Percentiles rank a stretch among this genome's conserved stretches.
phyloP scores from a whole-genome alignment of 2,329 filamentous ascomycete species.

The Fusarium clavum region DNA sequence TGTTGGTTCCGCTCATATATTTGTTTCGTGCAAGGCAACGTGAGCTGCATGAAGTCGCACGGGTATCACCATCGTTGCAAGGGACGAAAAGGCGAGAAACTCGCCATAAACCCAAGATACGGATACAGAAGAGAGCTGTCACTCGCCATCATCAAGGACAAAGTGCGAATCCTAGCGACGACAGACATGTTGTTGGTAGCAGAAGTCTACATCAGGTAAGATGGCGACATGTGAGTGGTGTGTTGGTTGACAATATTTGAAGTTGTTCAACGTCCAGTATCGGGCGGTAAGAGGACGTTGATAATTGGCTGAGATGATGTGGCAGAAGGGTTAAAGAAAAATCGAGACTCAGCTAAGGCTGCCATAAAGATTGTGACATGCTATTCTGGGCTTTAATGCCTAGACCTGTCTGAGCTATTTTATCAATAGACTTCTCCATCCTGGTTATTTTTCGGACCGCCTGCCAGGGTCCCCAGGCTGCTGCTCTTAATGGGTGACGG shows the following conservation, averaged over 20 bases:
- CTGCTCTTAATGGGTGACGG: background rate
- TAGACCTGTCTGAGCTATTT: too few species aligned
- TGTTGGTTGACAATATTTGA: slow-evolving; percentile 4
- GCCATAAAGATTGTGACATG: too few species aligned
- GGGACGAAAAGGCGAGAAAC: background rate
- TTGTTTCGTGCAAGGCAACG: background rate
- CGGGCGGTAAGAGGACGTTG: background rate
- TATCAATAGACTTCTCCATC: too few species aligned
- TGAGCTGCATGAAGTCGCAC: slow-evolving; percentile 7
- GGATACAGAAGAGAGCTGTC: background rate
- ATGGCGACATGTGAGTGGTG: background rate
- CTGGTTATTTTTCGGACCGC: too few species aligned
- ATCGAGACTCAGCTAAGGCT: too few species aligned
- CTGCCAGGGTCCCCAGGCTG: background rate
- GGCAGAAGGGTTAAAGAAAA: too few species aligned
- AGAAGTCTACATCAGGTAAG: background rate
- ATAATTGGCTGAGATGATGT: slow-evolving; percentile 3
- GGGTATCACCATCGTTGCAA: background rate
- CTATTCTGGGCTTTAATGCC: too few species aligned
- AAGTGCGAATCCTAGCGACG: background rate
- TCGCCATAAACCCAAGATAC: background rate
- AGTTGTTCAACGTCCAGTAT: background rate
- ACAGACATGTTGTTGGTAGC: background rate
- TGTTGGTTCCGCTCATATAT: background rate
- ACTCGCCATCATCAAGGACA: background rate